phyloP scores from a whole-genome alignment of 805 yeast species.

The Metschnikowia reukaufii region DNA sequence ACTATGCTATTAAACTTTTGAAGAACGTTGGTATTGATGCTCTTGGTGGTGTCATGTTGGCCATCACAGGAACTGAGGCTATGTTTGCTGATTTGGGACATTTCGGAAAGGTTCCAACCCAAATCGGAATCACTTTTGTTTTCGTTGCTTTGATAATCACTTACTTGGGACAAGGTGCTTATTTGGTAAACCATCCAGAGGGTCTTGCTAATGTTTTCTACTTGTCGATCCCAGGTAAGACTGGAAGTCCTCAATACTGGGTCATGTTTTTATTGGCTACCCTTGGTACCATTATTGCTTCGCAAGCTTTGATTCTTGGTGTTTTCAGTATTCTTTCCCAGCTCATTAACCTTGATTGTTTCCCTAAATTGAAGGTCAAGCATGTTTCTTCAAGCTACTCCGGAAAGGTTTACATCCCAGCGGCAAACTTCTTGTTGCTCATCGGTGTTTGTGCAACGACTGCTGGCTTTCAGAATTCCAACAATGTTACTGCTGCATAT shows the following conservation, averaged over 20 bases:
- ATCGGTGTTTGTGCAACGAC: slow-evolving; percentile 50
- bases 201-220: slow-evolving; percentile 46
- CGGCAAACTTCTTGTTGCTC: slow-evolving; percentile 50
- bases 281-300: slow-evolving; percentile 56
- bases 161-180: slow-evolving; percentile 61
- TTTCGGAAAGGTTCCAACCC: slow-evolving; percentile 51
- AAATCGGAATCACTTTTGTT: slow-evolving; percentile 49
- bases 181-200: slow-evolving; percentile 40
- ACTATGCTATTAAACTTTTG: slow-evolving; percentile 48
- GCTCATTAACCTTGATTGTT: slow-evolving; percentile 53
- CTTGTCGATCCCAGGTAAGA: slow-evolving; percentile 51
- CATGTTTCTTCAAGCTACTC: slow-evolving; percentile 45
- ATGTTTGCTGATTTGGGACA: slow-evolving; percentile 66
- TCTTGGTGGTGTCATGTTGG: slow-evolving; percentile 52
- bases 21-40: slow-evolving; percentile 41
- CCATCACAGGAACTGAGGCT: slow-evolving; percentile 61
- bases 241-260: slow-evolving; percentile 50
- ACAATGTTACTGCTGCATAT: slow-evolving; percentile 57
- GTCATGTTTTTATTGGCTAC: slow-evolving; percentile 51
- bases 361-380: slow-evolving; percentile 48
- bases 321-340: slow-evolving; percentile 54
- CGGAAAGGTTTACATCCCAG: slow-evolving; percentile 57
- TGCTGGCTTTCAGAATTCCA: slow-evolving; percentile 51
- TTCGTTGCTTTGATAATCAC: slow-evolving; percentile 52
- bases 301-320: slow-evolving; percentile 58